These are phyloP conservation scores for Populus nigra DNA, from an alignment of 345 rosid species.

Conservation along the genomic window DNA sequence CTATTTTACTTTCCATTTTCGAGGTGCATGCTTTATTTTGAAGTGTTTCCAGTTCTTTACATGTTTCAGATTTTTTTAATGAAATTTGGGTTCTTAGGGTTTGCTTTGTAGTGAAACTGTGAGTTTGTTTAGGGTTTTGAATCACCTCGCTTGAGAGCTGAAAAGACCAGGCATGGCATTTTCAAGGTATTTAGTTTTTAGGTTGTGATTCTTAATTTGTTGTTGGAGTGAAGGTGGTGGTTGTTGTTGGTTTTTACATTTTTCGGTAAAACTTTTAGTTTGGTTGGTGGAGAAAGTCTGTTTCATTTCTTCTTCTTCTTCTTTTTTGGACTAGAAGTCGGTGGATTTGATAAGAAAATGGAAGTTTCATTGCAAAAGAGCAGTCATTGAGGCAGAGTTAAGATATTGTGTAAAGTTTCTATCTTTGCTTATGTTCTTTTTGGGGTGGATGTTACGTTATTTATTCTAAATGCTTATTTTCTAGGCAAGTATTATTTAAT, in stretches of 20 bases:
- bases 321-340: neutral
- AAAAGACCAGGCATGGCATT: neutral
- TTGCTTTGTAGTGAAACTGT: slow-evolving; percentile 4
- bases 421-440: neutral
- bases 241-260: neutral
- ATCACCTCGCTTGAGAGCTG: neutral
- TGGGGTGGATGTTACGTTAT: slow-evolving; percentile 24
- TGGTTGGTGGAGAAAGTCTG: neutral
- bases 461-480: slow-evolving; percentile 11
- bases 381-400: slow-evolving; percentile 5
- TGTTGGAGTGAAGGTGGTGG: slow-evolving; percentile 5
- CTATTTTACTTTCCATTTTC: neutral
- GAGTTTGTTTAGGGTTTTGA: slow-evolving; percentile 6
- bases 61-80: neutral
- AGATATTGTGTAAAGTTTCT: slow-evolving; percentile 3
- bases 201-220: neutral
- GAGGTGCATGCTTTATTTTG: slow-evolving; percentile 32
- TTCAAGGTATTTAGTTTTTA: too few relatives aligned
- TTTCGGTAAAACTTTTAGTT: neutral
- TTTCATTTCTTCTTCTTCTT: neutral
- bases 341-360: slow-evolving; percentile 8
- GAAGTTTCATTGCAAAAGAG: neutral
- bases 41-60: neutral
- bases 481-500: slow-evolving; percentile 7
- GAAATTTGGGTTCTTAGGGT: slow-evolving; percentile 2